Conservation (phyloP, 345 rosid species). For the Aquilaria malaccensis region DNA sequence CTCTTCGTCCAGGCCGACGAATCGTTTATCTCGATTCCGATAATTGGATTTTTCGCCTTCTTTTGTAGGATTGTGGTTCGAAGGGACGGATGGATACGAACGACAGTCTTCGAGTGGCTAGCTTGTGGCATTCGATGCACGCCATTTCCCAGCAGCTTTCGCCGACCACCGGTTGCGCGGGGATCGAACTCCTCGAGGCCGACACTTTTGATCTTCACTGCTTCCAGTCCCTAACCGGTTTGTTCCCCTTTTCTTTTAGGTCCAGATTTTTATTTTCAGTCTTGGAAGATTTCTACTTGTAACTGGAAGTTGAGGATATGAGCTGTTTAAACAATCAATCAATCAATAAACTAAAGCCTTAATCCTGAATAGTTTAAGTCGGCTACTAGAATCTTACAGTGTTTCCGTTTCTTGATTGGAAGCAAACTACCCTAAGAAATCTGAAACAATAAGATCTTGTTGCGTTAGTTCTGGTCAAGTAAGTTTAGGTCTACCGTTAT, state of each 20-base stretch:
- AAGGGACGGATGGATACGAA: constrained; percentile 95
- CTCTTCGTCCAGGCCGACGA: constrained; percentile 2
- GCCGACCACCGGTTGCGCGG: constrained; percentile 78
- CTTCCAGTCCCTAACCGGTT: constrained; percentile 93
- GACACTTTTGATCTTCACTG: constrained; percentile 95
- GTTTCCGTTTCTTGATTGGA: too few species aligned
- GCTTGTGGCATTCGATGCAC: constrained; percentile 99
- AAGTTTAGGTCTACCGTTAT: too few species aligned
- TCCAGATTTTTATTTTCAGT: not conserved
- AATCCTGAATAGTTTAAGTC: too few species aligned
- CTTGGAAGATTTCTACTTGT: too few species aligned
- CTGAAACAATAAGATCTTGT: too few species aligned
- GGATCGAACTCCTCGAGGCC: constrained; percentile 93
- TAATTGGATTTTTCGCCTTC: not conserved
- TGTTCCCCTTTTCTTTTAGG: not conserved
- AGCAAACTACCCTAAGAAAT: too few species aligned
- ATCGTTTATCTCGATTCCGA: not conserved
- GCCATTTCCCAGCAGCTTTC: constrained; percentile 99
- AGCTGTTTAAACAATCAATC: too few species aligned
- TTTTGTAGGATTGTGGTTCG: constrained; percentile 84
- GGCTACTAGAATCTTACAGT: too few species aligned
- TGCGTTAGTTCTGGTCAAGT: too few species aligned
- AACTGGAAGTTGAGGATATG: not conserved
- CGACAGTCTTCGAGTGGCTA: constrained; percentile 97
- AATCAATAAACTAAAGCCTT: too few species aligned